A percentile compares a stretch with the other conserved stretches of the same genome.
Conservation (phyloP, 805 yeast genomes). For the Saturnispora gosingensis region DNA sequence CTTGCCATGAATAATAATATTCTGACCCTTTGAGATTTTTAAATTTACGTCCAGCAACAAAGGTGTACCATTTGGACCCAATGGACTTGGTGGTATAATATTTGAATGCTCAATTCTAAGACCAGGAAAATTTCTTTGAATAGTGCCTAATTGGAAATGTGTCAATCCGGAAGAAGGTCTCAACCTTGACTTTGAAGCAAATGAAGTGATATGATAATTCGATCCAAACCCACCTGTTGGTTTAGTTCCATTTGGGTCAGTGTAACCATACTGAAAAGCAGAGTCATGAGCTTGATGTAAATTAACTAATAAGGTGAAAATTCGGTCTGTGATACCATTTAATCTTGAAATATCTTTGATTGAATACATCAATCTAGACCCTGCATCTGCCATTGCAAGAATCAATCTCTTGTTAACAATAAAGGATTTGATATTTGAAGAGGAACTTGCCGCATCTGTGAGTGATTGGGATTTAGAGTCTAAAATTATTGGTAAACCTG, state of each 20-base stretch:
- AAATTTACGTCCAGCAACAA: conserved; percentile 56
- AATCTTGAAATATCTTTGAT: conserved; percentile 86
- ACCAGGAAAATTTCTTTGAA: conserved; percentile 71
- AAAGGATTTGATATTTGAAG: conserved; percentile 67
- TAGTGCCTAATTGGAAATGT: conserved; percentile 44
- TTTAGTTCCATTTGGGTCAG: conserved; percentile 12
- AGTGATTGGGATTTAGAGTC: conserved; percentile 19
- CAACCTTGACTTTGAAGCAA: conserved; percentile 23
- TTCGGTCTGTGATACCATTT: conserved; percentile 83
- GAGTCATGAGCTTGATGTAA: conserved; percentile 76
- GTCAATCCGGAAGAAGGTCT: conserved; percentile 3
- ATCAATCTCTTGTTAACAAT: conserved; percentile 84
- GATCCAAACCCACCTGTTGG: conserved; percentile 26
- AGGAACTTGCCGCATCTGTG: conserved; percentile 18
- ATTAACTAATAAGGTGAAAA: conserved; percentile 64
- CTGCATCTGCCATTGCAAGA: conserved; percentile 91
- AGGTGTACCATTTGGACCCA: conserved; percentile 50
- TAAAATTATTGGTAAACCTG: conserved; percentile 79
- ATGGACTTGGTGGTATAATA: conserved; percentile 61
- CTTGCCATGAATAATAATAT: conserved; percentile 71
- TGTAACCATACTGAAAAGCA: conserved; percentile 38
- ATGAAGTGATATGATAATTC: conserved; percentile 21
- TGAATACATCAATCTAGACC: conserved; percentile 88
- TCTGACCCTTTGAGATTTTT: conserved; percentile 53
- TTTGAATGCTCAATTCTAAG: conserved; percentile 76